phyloP scores from a whole-genome alignment of 805 yeast genomes.

The Vanderwaltozyma yarrowii region DNA sequence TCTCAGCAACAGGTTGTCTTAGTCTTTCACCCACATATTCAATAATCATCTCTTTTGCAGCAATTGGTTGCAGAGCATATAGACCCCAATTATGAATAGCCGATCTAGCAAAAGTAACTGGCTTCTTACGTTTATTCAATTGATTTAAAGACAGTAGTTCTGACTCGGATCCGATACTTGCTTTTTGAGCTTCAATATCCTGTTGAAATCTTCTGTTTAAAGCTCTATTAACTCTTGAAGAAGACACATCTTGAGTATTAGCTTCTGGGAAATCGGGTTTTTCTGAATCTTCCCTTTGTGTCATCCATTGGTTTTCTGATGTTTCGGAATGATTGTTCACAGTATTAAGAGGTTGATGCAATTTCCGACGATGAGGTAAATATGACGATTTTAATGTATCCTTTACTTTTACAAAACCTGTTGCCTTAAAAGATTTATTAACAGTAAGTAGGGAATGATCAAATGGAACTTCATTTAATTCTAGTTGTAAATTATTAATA shows the following conservation, averaged over 20 bases:
- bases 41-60: constrained; percentile 94
- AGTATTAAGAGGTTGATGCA: constrained; percentile 61
- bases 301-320: constrained; percentile 8
- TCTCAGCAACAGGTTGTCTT: constrained; percentile 88
- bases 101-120: constrained; percentile 92
- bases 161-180: constrained; percentile 67
- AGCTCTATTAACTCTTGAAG: constrained; percentile 80
- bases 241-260: constrained; percentile 35
- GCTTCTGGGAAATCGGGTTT: constrained; percentile 11
- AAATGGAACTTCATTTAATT: constrained; percentile 20
- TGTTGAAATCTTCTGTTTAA: constrained; percentile 82
- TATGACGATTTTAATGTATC: constrained; percentile 67
- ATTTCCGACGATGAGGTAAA: constrained; percentile 69
- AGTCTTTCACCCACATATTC: constrained; percentile 96
- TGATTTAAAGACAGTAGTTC: constrained; percentile 79
- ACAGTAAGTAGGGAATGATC: constrained; percentile 30
- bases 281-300: constrained; percentile 11
- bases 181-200: constrained; percentile 73
- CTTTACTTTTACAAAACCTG: constrained; percentile 63
- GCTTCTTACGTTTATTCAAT: constrained; percentile 79
- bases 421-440: constrained; percentile 58
- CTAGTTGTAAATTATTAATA: constrained; percentile 11
- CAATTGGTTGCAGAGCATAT: constrained; percentile 89
- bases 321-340: constrained; percentile 51
- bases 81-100: constrained; percentile 98